Conservation (phyloP, 306 rosid species). For the Inga leiocalycina region DNA sequence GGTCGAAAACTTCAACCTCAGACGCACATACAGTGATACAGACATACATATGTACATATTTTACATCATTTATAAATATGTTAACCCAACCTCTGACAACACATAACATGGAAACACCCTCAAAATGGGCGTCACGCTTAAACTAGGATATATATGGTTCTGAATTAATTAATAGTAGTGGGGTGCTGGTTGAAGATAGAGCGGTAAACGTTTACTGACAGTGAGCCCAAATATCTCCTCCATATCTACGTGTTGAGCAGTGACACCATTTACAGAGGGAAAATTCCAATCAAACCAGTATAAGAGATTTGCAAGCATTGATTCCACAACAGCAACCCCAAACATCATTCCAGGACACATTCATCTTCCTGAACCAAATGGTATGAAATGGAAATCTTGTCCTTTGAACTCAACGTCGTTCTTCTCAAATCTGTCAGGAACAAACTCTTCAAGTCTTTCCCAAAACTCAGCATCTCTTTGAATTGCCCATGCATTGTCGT, state of each 20-base stretch:
- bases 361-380: slow-evolving; percentile 44
- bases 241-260: slow-evolving; percentile 25
- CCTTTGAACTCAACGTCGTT: slow-evolving; percentile 1
- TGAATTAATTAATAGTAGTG: neutral
- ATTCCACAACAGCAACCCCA: slow-evolving; percentile 12
- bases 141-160: neutral
- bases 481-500: slow-evolving; percentile 50
- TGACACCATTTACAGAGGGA: neutral
- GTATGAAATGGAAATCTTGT: slow-evolving; percentile 8
- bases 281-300: slow-evolving; percentile 40
- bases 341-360: slow-evolving; percentile 38
- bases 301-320: slow-evolving; percentile 43
- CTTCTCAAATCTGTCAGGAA: slow-evolving; percentile 40
- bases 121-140: neutral
- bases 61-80: too few species aligned
- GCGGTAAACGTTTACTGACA: slow-evolving; percentile 29
- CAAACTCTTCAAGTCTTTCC: slow-evolving; percentile 35
- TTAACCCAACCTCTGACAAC: neutral
- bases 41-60: too few species aligned
- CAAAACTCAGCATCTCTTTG: slow-evolving; percentile 39
- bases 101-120: too few species aligned
- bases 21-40: neutral
- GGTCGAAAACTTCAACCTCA: too few species aligned
- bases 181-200: slow-evolving; percentile 18
- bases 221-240: neutral